A percentile compares a stretch with the other conserved stretches of the same genome.
These are phyloP conservation scores for Hymenochaete sp. DNA, from an alignment of 1,284 basidiomycete genomes.

Conservation along the genomic window DNA sequence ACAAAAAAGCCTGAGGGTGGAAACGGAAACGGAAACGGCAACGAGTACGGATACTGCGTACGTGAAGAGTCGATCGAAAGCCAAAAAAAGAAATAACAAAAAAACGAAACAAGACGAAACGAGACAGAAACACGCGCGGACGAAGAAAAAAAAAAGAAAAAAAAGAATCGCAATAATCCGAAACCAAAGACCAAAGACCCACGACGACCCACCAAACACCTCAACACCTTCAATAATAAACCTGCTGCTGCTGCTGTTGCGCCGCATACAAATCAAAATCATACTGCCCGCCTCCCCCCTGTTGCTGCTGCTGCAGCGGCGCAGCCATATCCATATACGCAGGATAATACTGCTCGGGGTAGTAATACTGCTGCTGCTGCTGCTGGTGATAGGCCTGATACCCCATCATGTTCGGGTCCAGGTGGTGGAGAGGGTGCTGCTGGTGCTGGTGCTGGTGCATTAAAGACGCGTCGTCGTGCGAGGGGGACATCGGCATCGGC, in stretches of 20 bases:
- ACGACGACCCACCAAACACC: slow-evolving; percentile 29
- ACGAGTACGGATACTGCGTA: too few species aligned
- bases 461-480: slow-evolving; percentile 11
- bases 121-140: slow-evolving; percentile 8
- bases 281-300: slow-evolving; percentile 37
- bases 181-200: neutral
- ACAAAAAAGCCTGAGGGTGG: too few species aligned
- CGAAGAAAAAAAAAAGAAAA: slow-evolving; percentile 5
- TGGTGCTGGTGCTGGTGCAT: slow-evolving; percentile 16
- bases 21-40: too few species aligned
- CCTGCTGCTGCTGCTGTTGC: slow-evolving; percentile 40
- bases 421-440: slow-evolving; percentile 16
- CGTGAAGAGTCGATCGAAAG: slow-evolving; percentile 1
- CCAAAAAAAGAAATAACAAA: slow-evolving; percentile 19
- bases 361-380: slow-evolving; percentile 55
- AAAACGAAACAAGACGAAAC: slow-evolving; percentile 21
- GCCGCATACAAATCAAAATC: slow-evolving; percentile 58
- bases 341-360: slow-evolving; percentile 58
- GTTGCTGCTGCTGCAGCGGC: slow-evolving; percentile 32
- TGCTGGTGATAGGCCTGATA: slow-evolving; percentile 31
- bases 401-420: slow-evolving; percentile 36
- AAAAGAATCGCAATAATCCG: slow-evolving; percentile 2
- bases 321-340: slow-evolving; percentile 49
- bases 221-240: slow-evolving; percentile 39
- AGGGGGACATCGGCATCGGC: slow-evolving; percentile 13